Conservation (phyloP, 2,329 filamentous ascomycete species). For the Aureobasidium sp. region DNA sequence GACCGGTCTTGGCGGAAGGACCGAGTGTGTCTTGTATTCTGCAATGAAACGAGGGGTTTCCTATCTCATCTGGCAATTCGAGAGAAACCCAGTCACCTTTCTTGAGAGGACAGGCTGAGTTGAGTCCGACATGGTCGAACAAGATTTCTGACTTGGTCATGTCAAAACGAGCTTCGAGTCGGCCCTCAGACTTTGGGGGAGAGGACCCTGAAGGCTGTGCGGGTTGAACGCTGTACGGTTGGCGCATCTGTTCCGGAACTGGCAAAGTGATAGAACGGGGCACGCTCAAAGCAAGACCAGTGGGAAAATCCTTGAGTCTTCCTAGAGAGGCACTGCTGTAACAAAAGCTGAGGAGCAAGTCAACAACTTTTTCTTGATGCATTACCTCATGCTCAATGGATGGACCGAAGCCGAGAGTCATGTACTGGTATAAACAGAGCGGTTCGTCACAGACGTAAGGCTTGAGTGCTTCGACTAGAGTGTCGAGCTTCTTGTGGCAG, state of each 20-base stretch:
- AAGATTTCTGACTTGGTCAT: neutral
- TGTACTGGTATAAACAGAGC: slow-evolving; percentile 81
- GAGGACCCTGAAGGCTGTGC: neutral
- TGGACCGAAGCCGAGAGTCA: slow-evolving; percentile 74
- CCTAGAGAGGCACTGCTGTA: slow-evolving; percentile 47
- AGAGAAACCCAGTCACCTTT: slow-evolving; percentile 46
- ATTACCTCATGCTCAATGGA: slow-evolving; percentile 78
- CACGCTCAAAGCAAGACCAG: slow-evolving; percentile 47
- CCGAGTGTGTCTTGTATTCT: slow-evolving; percentile 40
- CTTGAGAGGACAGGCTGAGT: slow-evolving; percentile 28
- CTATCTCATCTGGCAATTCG: slow-evolving; percentile 7
- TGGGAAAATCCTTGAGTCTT: slow-evolving; percentile 46
- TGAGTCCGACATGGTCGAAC: slow-evolving; percentile 8
- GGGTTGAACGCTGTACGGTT: neutral
- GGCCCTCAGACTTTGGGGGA: neutral
- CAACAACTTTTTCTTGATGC: slow-evolving; percentile 71
- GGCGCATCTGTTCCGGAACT: neutral
- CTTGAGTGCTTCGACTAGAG: slow-evolving; percentile 60
- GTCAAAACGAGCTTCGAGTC: neutral
- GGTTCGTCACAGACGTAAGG: slow-evolving; percentile 64
- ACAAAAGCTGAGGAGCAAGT: slow-evolving; percentile 75
- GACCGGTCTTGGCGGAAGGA: slow-evolving; percentile 30
- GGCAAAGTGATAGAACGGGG: slow-evolving; percentile 27
- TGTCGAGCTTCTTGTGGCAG: slow-evolving; percentile 61
- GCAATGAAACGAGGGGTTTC: slow-evolving; percentile 35